Percentiles rank a stretch among this genome's conserved stretches.
Conservation (phyloP, 306 rosid genomes). For the Rubus idaeus region DNA sequence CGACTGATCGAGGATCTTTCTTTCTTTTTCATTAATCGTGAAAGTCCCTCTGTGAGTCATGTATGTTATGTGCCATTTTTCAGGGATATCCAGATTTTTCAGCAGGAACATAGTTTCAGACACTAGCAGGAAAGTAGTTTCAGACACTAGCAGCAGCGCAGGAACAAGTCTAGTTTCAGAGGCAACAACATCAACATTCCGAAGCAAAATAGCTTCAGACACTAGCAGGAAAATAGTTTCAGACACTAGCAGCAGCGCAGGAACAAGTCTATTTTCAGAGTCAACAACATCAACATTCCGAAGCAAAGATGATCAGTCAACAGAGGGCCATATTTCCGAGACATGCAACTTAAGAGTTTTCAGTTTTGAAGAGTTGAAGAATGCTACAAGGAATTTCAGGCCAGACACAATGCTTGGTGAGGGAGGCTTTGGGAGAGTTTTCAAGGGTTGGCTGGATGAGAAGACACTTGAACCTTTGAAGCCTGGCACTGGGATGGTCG, state of each 20-base stretch:
- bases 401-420: not conserved
- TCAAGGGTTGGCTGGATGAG: conserved; percentile 3
- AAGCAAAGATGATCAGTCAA: not conserved
- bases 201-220: too few species aligned
- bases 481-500: not conserved
- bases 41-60: too few species aligned
- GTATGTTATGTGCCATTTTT: too few species aligned
- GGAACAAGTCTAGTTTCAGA: too few species aligned
- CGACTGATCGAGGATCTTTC: too few species aligned
- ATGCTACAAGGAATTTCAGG: not conserved
- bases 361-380: not conserved
- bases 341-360: not conserved
- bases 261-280: too few species aligned
- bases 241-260: not conserved
- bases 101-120: too few species aligned
- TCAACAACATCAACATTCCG: not conserved
- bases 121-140: too few species aligned
- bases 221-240: too few species aligned
- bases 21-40: too few species aligned
- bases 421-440: not conserved
- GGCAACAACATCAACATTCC: too few species aligned
- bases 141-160: too few species aligned
- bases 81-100: not conserved
- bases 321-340: not conserved
- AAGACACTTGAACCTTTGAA: not conserved